These are phyloP conservation scores for Sugiyamaella japonica DNA, from an alignment of 1,139 yeast genomes.

Conservation along the genomic window DNA sequence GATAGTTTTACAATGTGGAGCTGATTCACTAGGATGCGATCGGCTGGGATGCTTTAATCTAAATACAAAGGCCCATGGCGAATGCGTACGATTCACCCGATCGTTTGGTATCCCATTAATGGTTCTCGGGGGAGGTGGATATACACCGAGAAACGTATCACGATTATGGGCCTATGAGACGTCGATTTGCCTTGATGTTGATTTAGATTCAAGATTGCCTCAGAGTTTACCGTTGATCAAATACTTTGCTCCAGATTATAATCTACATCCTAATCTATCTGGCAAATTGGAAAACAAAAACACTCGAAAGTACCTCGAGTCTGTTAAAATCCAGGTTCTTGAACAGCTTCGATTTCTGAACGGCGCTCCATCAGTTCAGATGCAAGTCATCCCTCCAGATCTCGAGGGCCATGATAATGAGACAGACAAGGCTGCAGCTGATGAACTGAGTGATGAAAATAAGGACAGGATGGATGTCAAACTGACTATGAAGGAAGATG, in stretches of 20 bases:
- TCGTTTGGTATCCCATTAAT: conserved; percentile 85
- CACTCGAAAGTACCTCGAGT: conserved; percentile 78
- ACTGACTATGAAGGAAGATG: conserved; percentile 19
- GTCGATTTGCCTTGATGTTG: conserved; percentile 75
- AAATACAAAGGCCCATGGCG: conserved; percentile 91
- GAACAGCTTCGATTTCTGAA: conserved; percentile 81
- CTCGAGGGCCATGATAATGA: conserved; percentile 63
- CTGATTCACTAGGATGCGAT: conserved; percentile 93
- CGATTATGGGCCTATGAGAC: conserved; percentile 96
- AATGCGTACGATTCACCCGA: conserved; percentile 84
- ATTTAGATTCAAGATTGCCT: conserved; percentile 75
- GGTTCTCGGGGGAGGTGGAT: conserved; percentile 97
- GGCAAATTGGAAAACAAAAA: conserved; percentile 89
- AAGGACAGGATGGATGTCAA: conserved; percentile 22
- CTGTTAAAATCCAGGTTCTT: conserved; percentile 69
- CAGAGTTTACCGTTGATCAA: conserved; percentile 76
- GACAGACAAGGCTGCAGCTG: conserved; percentile 51
- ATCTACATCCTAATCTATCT: conserved; percentile 84
- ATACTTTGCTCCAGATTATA: conserved; percentile 90
- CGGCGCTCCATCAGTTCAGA: conserved; percentile 93
- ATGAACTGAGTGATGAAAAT: conserved; percentile 26
- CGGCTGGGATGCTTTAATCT: conserved; percentile 90
- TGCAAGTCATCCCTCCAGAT: conserved; percentile 89
- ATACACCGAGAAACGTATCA: conserved; percentile 93
- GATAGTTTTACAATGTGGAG: conserved; percentile 95